Percentiles rank a stretch among this genome's conserved stretches.
phyloP scores from a whole-genome alignment of 331 rosid genomes.

The Rhamnella rubrinervis region DNA sequence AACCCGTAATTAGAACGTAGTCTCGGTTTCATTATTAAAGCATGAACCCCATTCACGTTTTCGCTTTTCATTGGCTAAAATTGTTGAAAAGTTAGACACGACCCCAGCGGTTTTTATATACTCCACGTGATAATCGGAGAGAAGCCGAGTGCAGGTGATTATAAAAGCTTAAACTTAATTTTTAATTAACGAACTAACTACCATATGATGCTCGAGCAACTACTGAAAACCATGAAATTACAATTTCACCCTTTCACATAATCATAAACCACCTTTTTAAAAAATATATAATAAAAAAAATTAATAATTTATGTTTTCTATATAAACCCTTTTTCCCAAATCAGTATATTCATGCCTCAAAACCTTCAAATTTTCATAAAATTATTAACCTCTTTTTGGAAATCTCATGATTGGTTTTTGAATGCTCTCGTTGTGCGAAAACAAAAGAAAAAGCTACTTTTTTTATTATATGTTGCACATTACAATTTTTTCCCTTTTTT shows the following conservation, averaged over 20 bases:
- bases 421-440: background rate
- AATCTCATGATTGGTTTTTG: background rate
- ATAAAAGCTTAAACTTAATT: background rate
- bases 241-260: background rate
- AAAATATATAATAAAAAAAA: too few species aligned
- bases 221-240: background rate
- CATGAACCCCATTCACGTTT: background rate
- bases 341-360: background rate
- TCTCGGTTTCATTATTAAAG: background rate
- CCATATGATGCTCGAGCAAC: background rate
- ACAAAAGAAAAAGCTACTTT: too few species aligned
- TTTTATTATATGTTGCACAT: too few species aligned
- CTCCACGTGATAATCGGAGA: background rate
- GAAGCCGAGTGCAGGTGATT: background rate
- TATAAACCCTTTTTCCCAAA: background rate
- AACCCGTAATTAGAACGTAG: background rate
- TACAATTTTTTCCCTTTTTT: background rate
- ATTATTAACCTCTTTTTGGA: too few species aligned
- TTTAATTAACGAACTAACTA: slow-evolving; percentile 6
- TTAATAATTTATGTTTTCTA: background rate
- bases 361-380: background rate
- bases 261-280: background rate
- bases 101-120: background rate
- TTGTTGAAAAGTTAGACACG: background rate
- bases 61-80: background rate